A percentile compares a stretch with the other conserved stretches of the same genome.
phyloP scores from a whole-genome alignment of 179 eudicot genomes.

The Spinacia oleracea region DNA sequence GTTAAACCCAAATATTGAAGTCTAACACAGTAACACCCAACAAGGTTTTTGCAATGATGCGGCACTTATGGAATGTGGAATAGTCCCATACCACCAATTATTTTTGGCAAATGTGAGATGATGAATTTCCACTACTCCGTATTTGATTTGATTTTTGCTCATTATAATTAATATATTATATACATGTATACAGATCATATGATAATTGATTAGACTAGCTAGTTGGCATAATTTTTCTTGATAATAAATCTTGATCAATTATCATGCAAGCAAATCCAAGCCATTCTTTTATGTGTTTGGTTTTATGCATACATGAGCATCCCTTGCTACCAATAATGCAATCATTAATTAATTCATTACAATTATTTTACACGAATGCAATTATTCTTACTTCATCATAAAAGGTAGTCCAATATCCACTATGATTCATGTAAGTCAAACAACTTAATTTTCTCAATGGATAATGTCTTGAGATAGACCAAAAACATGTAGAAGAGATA shows the following conservation, averaged over 20 bases:
- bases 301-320: conserved; percentile 11
- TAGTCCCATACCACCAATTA: conserved; percentile 18
- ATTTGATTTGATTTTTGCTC: neutral
- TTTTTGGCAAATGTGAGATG: conserved; percentile 12
- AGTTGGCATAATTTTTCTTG: conserved; percentile 11
- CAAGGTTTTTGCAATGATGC: no score
- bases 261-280: neutral
- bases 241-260: no score
- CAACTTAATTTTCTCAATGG: neutral
- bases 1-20: no score
- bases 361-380: neutral
- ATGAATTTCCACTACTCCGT: neutral
- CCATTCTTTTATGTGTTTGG: conserved; percentile 12
- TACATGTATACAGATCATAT: neutral
- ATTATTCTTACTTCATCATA: neutral
- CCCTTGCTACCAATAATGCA: conserved; percentile 5
- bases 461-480: no score
- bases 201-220: neutral
- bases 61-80: neutral
- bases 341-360: neutral
- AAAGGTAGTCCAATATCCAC: neutral
- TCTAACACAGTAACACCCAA: no score
- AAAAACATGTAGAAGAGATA: no score
- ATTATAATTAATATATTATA: neutral
- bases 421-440: neutral